Conservation (phyloP, 371 early-diverging fungal genomes). For the Mortierella sp. region DNA sequence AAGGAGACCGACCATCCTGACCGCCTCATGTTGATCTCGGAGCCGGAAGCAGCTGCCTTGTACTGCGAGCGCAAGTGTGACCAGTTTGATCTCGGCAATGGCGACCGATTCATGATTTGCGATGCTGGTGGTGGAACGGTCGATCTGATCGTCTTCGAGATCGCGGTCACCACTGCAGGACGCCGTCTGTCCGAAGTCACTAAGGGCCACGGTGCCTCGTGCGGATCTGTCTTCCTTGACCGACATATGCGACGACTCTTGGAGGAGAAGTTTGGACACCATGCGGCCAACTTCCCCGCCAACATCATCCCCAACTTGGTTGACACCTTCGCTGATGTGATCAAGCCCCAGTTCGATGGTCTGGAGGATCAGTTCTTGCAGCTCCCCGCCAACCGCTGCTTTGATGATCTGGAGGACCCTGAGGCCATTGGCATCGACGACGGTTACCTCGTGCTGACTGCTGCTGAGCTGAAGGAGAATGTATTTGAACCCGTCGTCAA, state of each 20-base stretch:
- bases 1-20: constrained; percentile 58
- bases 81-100: constrained; percentile 61
- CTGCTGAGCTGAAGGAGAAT: constrained; percentile 60
- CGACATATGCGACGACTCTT: constrained; percentile 68
- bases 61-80: constrained; percentile 69
- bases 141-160: constrained; percentile 64
- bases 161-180: constrained; percentile 54
- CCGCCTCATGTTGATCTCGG: constrained; percentile 63
- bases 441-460: constrained; percentile 60
- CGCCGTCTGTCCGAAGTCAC: constrained; percentile 66
- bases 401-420: constrained; percentile 61
- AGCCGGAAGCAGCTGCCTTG: constrained; percentile 67
- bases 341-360: constrained; percentile 71
- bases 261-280: constrained; percentile 62
- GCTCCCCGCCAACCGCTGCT: constrained; percentile 63
- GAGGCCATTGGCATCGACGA: constrained; percentile 69
- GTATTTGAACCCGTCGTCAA: constrained; percentile 70
- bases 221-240: constrained; percentile 70
- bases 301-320: constrained; percentile 68
- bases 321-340: constrained; percentile 64
- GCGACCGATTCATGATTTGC: constrained; percentile 66
- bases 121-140: constrained; percentile 75
- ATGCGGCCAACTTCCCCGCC: constrained; percentile 64
- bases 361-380: constrained; percentile 65
- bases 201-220: constrained; percentile 68